These are phyloP conservation scores for Lecanoromycetidae sp. DNA, from an alignment of 2,329 filamentous ascomycete genomes.

Conservation along the genomic window DNA sequence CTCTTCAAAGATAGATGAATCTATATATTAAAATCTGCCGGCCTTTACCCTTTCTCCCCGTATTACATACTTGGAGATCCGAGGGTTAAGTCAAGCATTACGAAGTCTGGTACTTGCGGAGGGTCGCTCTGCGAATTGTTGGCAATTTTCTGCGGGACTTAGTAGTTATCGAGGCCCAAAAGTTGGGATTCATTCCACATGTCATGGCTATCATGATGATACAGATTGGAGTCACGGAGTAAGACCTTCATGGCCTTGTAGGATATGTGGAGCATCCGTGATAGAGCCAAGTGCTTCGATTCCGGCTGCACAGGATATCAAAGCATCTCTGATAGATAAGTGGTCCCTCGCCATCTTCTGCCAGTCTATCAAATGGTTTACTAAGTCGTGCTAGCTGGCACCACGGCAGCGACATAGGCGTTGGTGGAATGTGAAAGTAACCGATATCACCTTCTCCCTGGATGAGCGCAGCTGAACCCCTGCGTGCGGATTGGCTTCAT, in stretches of 20 bases:
- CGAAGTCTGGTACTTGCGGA: too few relatives aligned
- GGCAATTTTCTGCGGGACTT: too few relatives aligned
- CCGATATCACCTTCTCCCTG: neutral
- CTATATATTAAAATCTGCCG: too few relatives aligned
- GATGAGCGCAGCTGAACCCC: neutral
- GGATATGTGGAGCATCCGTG: neutral
- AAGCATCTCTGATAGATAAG: slow-evolving; percentile 4
- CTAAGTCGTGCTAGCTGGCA: slow-evolving; percentile 4
- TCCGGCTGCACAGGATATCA: slow-evolving; percentile 5
- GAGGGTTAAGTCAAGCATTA: too few relatives aligned
- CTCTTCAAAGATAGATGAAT: neutral
- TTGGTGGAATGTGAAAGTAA: neutral
- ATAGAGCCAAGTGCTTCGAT: neutral
- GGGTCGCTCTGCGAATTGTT: too few relatives aligned
- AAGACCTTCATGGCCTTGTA: neutral
- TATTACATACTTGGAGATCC: too few relatives aligned
- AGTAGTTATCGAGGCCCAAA: neutral
- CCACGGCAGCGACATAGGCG: neutral
- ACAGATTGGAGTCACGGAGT: slow-evolving; percentile 1
- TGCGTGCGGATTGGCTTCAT: neutral
- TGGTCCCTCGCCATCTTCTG: neutral
- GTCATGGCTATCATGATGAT: neutral
- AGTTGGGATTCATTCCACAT: neutral
- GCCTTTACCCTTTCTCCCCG: too few relatives aligned
- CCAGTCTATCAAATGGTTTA: neutral